Base-by-base conservation (phyloP, 768 basidiomycete species). In the Antrodiella citrinella region DNA sequence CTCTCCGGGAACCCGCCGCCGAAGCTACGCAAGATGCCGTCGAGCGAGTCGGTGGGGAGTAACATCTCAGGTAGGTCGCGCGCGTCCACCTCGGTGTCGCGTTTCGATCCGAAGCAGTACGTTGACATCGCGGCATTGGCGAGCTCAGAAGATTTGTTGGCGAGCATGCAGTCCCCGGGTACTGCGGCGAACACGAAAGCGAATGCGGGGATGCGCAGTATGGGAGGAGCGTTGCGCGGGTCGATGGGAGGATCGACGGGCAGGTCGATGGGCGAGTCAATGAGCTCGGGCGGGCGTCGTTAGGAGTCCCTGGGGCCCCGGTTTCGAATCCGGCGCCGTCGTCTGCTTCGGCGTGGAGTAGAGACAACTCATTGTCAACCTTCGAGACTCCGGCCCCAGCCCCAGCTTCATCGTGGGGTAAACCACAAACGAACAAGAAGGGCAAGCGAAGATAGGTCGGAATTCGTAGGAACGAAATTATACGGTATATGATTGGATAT, bases 101-200 rank as follows among this genome's bases (percentile, higher is more conserved):
- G 54, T 22, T 66, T 59, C 53, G 53, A 62, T 19, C 53, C 61
- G 45, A 51, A 41, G 7, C 26, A 47, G 39, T 57, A 62, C 47
- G 42, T 62, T 30, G 65, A 66, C 48, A 50, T 61, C 4, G 62
- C 65, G 45, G 57, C 46, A 44, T 56, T 64, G 18, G 61, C 62
- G 22, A 64, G 65, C 54, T 45, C 60, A 38, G 58, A 62, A 46
- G 56, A 64, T 45, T 56, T 64, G 38, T 24, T 45, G 26, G 54
- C 43, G n/a, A 51, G 26, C 26, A 38, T 54, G 50, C 54, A 57
- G 47, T 59, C 58, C 44, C 62, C 62, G 39, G 48, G 55, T 24
- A 61, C 62, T 38, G 52, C 46, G 52, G 61, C 57, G 49, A 62
- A 64, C 47, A 62, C 59, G 21, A 47, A 51, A 10, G 57, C 56